Evolutionary conservation across 2,329 filamentous ascomycete species (phyloP).

Genomic region (Chaetomiaceae sp.): DNA sequence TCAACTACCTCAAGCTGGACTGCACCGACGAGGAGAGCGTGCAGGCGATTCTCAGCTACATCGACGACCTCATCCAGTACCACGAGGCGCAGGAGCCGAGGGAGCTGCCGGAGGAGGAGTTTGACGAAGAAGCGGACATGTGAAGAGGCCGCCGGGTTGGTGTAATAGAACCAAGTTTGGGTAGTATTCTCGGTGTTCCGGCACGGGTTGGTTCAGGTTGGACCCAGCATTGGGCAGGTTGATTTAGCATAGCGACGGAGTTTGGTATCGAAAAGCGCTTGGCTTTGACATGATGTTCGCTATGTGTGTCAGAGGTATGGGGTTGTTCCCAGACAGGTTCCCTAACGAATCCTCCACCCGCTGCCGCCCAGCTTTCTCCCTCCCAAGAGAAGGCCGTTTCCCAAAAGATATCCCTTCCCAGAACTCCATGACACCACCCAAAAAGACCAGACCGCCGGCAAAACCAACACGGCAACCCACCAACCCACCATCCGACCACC

Average conservation of each 20-base stretch:
- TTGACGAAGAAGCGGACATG: slow-evolving; percentile 37
- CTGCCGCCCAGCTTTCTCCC: no score
- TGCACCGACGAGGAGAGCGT: slow-evolving; percentile 91
- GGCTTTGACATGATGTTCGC: neutral
- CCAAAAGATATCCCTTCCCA: neutral
- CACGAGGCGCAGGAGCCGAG: slow-evolving; percentile 89
- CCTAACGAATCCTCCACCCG: no score
- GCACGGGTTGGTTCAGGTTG: neutral
- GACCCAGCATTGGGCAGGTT: neutral
- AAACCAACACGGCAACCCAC: neutral
- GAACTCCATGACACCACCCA: neutral
- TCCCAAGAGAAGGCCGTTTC: no score
- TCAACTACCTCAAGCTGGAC: slow-evolving; percentile 87
- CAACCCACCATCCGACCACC: neutral
- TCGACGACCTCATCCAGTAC: slow-evolving; percentile 90
- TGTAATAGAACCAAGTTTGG: no score
- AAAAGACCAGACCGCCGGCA: neutral
- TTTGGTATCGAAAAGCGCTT: slow-evolving; percentile 23
- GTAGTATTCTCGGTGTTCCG: neutral
- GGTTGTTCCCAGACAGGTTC: neutral
- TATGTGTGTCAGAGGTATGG: no score
- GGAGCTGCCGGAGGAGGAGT: slow-evolving; percentile 66
- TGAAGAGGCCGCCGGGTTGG: no score
- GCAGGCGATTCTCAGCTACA: slow-evolving; percentile 76
- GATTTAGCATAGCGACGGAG: slow-evolving; percentile 41